Percentiles rank a stretch among this genome's conserved stretches.
phyloP scores from a whole-genome alignment of 805 yeast genomes.

The Candida railenensis region DNA sequence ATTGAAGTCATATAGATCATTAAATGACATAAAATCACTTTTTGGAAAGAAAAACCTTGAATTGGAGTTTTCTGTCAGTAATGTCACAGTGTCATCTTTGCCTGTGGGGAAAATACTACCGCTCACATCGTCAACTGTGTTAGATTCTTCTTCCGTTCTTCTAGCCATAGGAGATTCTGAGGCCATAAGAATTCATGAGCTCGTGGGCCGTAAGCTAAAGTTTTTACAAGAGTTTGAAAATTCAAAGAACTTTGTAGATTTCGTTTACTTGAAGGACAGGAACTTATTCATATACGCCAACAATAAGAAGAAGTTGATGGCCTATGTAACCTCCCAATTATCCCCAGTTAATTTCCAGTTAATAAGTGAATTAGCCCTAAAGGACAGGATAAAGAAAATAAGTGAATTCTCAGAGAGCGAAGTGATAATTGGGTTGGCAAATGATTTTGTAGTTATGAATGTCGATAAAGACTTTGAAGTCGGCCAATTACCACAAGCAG shows the following conservation, averaged over 20 bases:
- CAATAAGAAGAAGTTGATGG: constrained; percentile 13
- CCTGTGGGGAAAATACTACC: neutral
- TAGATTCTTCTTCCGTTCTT: no score
- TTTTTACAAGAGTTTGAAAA: constrained; percentile 29
- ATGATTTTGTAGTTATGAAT: constrained; percentile 27
- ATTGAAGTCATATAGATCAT: constrained; percentile 2
- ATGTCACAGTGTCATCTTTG: neutral
- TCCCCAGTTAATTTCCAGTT: constrained; percentile 7
- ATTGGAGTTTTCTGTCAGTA: neutral
- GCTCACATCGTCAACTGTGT: no score
- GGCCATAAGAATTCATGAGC: constrained; percentile 21
- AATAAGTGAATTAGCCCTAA: constrained; percentile 23
- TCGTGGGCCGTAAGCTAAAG: constrained; percentile 22
- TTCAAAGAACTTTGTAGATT: constrained; percentile 15
- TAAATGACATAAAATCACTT: constrained; percentile 3
- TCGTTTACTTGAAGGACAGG: constrained; percentile 14
- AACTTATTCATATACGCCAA: constrained; percentile 26
- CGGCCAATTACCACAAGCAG: constrained; percentile 10
- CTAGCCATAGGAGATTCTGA: constrained; percentile 25
- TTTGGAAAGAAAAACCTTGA: neutral
- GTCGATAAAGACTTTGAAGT: constrained; percentile 15
- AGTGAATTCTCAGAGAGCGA: constrained; percentile 9
- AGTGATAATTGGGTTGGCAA: constrained; percentile 22
- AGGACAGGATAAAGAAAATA: constrained; percentile 29
- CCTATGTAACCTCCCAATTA: neutral